Evolutionary conservation across 2,329 filamentous ascomycete species (phyloP), one percentile per base, ranked within the genome.

Genomic region (Penicillium hesseltinei): DNA sequence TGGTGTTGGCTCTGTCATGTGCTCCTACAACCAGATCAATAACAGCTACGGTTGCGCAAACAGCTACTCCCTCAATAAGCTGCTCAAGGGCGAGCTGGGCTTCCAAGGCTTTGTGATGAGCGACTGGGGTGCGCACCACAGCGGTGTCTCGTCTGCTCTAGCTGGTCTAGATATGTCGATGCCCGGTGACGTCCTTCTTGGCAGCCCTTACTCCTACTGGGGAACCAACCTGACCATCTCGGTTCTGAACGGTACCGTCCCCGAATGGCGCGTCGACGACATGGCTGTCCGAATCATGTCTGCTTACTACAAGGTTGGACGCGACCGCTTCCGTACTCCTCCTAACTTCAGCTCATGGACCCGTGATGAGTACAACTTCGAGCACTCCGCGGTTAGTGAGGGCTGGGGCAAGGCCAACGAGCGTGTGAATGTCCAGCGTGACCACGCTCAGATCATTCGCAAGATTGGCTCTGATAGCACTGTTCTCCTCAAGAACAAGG

Each of bases 341-440:
- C 86, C 90, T 73, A 97, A 92, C 81, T 96, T 97, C 76, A 88
- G 88, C 66, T 91, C 91, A 5, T 97, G 93, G 93, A 91, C 88
- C 0, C 77, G 80, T 1, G 87, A 93, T 66, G 92, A 89, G 0
- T 89, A 84, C 64, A 90, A 88, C 43, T 88, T 84, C 57, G 69
- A 85, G 48, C 87, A 96, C 70, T 80, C 75, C 50, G 83, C 82
- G 10, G 88, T 84, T 13, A 75, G 83, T 25, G 80, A 87, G 57
- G 84, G 84, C 64, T 68, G 65, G 38, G 82, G 85, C 52, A 82
- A 88, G 64, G 82, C 96, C 77, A 90, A 97, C 75, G 82, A 86
- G 66, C 90, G 92, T 63, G 84, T 96, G 25, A 87, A 97, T 69
- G 93, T 96, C n/a, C 90, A 87, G 53, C 82, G 76, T 42, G 81